Percentiles rank a stretch among this genome's conserved stretches.
Conservation (phyloP, 2,329 filamentous ascomycete species). For the Ceratocystiopsis sp. region DNA sequence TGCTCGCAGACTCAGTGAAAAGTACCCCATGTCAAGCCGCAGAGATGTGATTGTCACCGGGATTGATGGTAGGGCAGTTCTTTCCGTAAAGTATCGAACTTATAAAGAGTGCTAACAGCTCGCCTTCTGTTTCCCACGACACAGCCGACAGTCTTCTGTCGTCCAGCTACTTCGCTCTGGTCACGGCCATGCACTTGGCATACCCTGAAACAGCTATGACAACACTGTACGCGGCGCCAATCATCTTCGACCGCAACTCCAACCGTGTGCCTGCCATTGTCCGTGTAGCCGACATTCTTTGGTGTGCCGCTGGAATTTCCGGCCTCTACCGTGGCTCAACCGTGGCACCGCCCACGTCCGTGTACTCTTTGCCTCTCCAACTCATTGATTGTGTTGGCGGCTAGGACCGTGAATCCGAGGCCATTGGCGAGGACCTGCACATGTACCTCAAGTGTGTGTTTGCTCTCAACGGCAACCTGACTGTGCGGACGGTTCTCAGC, state of each 20-base stretch:
- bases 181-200: conserved; percentile 44
- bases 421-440: conserved; percentile 60
- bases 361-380: conserved; percentile 52
- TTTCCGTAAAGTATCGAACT: background rate
- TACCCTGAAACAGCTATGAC: conserved; percentile 42
- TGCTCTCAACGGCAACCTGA: conserved; percentile 51
- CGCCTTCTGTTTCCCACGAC: background rate
- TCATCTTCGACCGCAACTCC: conserved; percentile 59
- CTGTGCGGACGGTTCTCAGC: conserved; percentile 44
- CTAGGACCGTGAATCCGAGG: conserved; percentile 54
- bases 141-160: conserved; percentile 55
- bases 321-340: conserved; percentile 46
- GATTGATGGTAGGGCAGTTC: conserved; percentile 44
- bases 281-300: conserved; percentile 54
- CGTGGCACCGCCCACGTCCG: conserved; percentile 54
- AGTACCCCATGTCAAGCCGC: conserved; percentile 33
- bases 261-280: conserved; percentile 50
- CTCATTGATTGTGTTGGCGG: conserved; percentile 52
- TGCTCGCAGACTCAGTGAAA: conserved; percentile 45
- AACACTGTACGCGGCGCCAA: conserved; percentile 51
- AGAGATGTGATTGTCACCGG: conserved; percentile 52
- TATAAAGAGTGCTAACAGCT: background rate
- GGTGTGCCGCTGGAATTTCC: conserved; percentile 54
- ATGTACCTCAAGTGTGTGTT: conserved; percentile 71
- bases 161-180: conserved; percentile 47